A percentile compares a stretch with the other conserved stretches of the same genome.
phyloP scores from a whole-genome alignment of 2,329 filamentous ascomycete species.

The Fusarium musae region DNA sequence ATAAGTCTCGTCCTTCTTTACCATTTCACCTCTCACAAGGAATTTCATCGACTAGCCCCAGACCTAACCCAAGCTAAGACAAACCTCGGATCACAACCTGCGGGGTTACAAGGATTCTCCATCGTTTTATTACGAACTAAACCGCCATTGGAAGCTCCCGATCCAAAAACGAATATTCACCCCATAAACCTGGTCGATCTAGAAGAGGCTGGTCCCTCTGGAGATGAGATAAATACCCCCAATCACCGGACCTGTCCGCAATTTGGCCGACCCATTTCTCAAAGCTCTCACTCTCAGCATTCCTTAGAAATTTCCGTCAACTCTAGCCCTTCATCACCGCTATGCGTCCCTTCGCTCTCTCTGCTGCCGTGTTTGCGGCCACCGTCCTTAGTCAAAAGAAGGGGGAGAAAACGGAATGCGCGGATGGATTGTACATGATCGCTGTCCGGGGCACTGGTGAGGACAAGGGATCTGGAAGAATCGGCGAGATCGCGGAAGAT shows the following conservation, averaged over 20 bases:
- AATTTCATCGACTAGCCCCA: background rate
- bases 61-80: conserved; percentile 1
- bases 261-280: background rate
- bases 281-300: background rate
- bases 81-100: conserved; percentile 30
- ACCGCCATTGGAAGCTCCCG: conserved; percentile 30
- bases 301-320: background rate
- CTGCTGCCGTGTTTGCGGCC: conserved; percentile 42
- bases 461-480: conserved; percentile 48
- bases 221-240: conserved; percentile 23
- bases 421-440: conserved; percentile 53
- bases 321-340: background rate
- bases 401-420: conserved; percentile 43
- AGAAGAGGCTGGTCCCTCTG: background rate
- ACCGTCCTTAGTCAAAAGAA: conserved; percentile 39
- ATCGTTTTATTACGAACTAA: conserved; percentile 13
- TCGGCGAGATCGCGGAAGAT: conserved; percentile 48
- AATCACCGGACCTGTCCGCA: background rate
- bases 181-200: conserved; percentile 17
- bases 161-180: background rate
- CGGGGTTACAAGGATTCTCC: conserved; percentile 32
- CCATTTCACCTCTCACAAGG: conserved; percentile 8
- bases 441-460: conserved; percentile 54
- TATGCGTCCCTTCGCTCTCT: conserved; percentile 34
- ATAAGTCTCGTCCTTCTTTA: background rate